Conservation (phyloP, 176 grass and related monocot genomes). For the Stipa capillata region DNA sequence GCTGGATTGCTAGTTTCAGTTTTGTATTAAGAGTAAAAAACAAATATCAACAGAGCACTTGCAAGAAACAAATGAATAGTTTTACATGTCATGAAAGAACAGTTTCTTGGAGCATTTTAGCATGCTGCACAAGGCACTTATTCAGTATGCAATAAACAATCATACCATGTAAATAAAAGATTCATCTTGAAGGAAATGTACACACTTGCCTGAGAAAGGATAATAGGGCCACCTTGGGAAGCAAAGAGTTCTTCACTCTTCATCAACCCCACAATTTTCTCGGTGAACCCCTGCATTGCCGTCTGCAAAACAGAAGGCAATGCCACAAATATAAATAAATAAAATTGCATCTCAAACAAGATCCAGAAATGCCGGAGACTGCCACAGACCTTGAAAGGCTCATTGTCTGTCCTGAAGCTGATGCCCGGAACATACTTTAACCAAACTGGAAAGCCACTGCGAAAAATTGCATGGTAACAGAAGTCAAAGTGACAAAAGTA, state of each 20-base stretch:
- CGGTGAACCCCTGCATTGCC: conserved; percentile 92
- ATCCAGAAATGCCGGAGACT: conserved; percentile 13
- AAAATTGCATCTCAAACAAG: not conserved
- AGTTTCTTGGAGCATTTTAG: not conserved
- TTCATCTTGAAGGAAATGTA: not conserved
- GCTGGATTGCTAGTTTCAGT: not conserved
- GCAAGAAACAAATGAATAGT: not conserved
- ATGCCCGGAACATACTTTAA: conserved; percentile 98
- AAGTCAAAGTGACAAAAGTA: conserved; percentile 12
- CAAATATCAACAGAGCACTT: not conserved
- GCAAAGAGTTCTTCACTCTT: conserved; percentile 88
- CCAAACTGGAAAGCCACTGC: conserved; percentile 97
- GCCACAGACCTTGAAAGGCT: conserved; percentile 78
- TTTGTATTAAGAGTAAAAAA: not conserved
- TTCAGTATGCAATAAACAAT: not conserved
- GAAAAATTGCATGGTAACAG: conserved; percentile 9
- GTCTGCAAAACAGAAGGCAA: conserved; percentile 35
- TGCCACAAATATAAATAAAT: not conserved
- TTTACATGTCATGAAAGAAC: not conserved
- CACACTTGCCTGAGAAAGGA: conserved; percentile 86
- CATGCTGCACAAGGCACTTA: not conserved
- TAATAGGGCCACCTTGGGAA: conserved; percentile 95
- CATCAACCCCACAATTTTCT: conserved; percentile 95
- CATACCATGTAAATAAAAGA: not conserved
- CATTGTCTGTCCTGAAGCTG: conserved; percentile 98